Evolutionary conservation across 208 protist genomes (phyloP), one percentile per base, ranked within the genome.

Genomic region (Crithidia sp.): DNA sequence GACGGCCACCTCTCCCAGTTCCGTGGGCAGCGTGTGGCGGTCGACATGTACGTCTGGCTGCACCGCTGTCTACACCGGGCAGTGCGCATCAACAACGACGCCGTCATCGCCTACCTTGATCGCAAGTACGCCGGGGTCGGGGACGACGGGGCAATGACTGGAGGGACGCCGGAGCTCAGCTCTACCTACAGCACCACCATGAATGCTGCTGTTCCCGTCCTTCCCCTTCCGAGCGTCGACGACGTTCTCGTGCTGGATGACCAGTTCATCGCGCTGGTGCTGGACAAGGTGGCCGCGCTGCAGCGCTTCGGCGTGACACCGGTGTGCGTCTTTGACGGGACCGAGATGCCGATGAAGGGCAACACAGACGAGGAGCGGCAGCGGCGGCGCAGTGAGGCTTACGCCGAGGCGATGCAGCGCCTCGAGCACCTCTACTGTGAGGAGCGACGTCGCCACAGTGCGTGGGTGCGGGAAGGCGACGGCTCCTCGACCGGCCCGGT

Each of bases 11-110:
- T 96, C 14, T 83, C 78, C 28, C 87, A 93, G 66, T 96, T 96
- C 58, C 78, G 83, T 28, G 85, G 86, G 0, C 83, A 93, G 72
- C 81, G 86, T 5, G 85, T 96, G 10, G 89, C 82, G n/a, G 77
- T 96, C 10, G 92, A 96, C 76, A 96, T 93, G 86, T 96, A 96
- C 79, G 89, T 94, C n/a, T 96, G 92, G 89, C 77, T 96, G 9
- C 92, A 96, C 63, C 84, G 85, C 49, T 83, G 76, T 41, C 67
- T 92, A 10, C 76, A 83, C 16, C 72, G 77, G n/a, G 81, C 61
- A 39, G 79, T 92, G 5, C 63, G 77, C 49, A 55, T 93, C 47
- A 67, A 79, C 50, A 70, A 41, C 1, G 76, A 81, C 43, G 54
- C 57, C 9, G 52, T 86, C 39, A 36, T 67, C 12, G 56, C 57